A percentile compares a stretch with the other conserved stretches of the same genome.
phyloP scores from a whole-genome alignment of 352 stramenopile species.

The Globisporangium spinosum region DNA sequence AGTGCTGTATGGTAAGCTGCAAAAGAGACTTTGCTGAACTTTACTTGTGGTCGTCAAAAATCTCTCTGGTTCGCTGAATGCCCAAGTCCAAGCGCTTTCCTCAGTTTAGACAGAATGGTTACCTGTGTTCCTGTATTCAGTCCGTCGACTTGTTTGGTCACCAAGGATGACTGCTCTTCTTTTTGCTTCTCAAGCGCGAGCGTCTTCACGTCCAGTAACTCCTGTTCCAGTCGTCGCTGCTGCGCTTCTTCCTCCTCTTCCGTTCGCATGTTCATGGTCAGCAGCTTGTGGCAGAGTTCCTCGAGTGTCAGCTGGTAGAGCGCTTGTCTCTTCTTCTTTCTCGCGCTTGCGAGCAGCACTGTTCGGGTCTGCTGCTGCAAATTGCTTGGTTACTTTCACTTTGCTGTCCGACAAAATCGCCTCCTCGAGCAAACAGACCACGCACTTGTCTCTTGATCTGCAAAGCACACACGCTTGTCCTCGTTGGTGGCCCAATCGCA shows the following conservation, averaged over 20 bases:
- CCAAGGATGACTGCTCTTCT: conserved; percentile 20
- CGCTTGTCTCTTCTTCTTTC: background rate
- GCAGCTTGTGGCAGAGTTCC: conserved; percentile 28
- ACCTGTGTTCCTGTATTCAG: background rate
- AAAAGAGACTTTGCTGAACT: background rate
- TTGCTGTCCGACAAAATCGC: conserved; percentile 4
- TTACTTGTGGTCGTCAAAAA: background rate
- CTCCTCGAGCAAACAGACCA: conserved; percentile 10
- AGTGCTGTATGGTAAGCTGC: background rate
- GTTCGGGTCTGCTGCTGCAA: background rate
- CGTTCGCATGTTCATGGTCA: conserved; percentile 30
- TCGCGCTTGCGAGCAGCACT: background rate
- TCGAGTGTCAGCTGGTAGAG: conserved; percentile 20
- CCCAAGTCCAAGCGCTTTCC: conserved; percentile 1
- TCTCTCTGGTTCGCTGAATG: background rate
- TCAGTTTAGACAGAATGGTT: conserved; percentile 1
- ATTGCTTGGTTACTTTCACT: background rate
- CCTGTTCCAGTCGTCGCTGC: conserved; percentile 28
- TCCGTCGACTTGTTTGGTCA: background rate
- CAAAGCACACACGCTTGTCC: conserved; percentile 24
- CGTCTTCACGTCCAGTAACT: conserved; percentile 26
- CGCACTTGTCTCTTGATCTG: conserved; percentile 16
- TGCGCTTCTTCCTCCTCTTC: conserved; percentile 37
- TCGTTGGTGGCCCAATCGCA: background rate
- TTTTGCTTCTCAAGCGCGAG: conserved; percentile 29